These are phyloP conservation scores for Suillus variegatus DNA, from an alignment of 768 basidiomycete species.

Conservation along the genomic window DNA sequence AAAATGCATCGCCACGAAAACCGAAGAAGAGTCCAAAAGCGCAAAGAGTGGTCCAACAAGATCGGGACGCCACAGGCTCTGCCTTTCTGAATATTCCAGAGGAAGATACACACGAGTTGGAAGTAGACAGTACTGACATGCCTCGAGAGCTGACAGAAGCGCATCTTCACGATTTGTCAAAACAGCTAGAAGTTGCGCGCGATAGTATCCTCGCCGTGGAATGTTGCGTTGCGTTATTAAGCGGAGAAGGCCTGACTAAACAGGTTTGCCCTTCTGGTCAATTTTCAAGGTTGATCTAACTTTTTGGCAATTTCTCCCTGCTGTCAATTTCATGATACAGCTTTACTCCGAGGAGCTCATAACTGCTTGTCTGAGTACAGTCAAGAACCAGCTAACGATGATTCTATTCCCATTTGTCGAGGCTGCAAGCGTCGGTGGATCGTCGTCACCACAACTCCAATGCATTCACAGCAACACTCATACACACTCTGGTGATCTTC, in stretches of 20 bases:
- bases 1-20: conserved; percentile 39
- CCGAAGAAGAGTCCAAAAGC: conserved; percentile 50
- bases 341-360: conserved; percentile 95
- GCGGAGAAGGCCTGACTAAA: conserved; percentile 79
- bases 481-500: conserved; percentile 34
- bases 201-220: conserved; percentile 84
- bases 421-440: conserved; percentile 46
- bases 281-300: background rate
- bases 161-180: conserved; percentile 53
- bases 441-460: conserved; percentile 50
- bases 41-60: conserved; percentile 8
- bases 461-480: conserved; percentile 49
- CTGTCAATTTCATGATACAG: conserved; percentile 36
- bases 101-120: conserved; percentile 3
- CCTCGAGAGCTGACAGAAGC: conserved; percentile 40
- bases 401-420: conserved; percentile 89
- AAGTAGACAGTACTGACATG: conserved; percentile 11
- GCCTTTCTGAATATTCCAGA: conserved; percentile 1
- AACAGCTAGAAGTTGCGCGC: conserved; percentile 57
- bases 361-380: conserved; percentile 67
- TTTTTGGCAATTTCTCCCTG: background rate
- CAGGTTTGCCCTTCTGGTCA: conserved; percentile 53
- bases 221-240: conserved; percentile 76
- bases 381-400: conserved; percentile 80
- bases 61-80: background rate